Base-by-base conservation (phyloP, 257 asterid species). In the Primulina huaijiensis region DNA sequence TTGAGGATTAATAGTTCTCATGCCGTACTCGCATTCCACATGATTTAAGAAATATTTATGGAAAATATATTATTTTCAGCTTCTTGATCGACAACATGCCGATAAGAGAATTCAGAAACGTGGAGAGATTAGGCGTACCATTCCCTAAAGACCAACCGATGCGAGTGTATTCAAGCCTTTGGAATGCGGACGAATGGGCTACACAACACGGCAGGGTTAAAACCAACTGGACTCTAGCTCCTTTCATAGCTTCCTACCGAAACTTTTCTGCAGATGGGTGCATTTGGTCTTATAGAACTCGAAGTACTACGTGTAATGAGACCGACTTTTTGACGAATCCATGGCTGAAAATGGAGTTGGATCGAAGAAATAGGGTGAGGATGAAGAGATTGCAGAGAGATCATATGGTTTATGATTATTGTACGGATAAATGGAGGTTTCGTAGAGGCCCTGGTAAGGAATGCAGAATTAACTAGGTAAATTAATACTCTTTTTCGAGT, bases 121-220 rank as follows among this genome's bases (percentile, higher is more conserved):
- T 75, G 37, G 96, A 85, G 61, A 63, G 68, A 14, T 3, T 72
- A 7, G 87, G 94, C 0, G 83, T 90, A 5, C 84, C 97, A 9
- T 90, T 12, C 72, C 92, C 78, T 0, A 84, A 80, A 64, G 71
- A 78, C 11, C 96, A 88, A 69, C 90, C 97, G 0, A 90, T 88
- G 97, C 84, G 94, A 71, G 74, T 90, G 19, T 83, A 87, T 40
- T 88, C 96, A 0, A 88, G 96, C 66, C 35, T 90, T 8, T 90
- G 97, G 96, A 82, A 90, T 11, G 97, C 95, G 0, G 97, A 90
- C 12, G 91, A 79, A 0, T 89, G 96, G 95, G 95, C 96, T 11
- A 86, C 96, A 2, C 96, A 89, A 21, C 83, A 80, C n/a, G 97
- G 97, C 3, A 79, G 62, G 5, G 84, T 90, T 2, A 88, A 85